phyloP scores from a whole-genome alignment of 2,329 filamentous ascomycete species.

The Boeremia lycopersici region DNA sequence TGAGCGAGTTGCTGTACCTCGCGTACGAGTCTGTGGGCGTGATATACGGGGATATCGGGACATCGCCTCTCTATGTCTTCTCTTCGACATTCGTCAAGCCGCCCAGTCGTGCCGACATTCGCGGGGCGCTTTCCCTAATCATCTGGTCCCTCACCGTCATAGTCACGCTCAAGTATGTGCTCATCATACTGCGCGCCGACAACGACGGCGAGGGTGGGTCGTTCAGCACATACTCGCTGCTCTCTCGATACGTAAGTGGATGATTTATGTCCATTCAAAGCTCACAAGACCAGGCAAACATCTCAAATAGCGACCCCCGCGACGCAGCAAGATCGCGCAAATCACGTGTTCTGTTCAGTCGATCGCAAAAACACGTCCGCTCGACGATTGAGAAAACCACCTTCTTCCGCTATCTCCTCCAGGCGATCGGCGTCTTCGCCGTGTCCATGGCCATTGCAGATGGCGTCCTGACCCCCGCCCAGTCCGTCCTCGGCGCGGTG shows the following conservation, averaged over 20 bases:
- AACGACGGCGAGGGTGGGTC: slow-evolving; percentile 75
- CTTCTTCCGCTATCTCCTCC: slow-evolving; percentile 60
- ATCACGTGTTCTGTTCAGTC: slow-evolving; percentile 31
- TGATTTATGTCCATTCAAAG: not conserved
- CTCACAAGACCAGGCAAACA: slow-evolving; percentile 60
- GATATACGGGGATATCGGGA: slow-evolving; percentile 74
- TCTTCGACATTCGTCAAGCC: slow-evolving; percentile 68
- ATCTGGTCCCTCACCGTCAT: slow-evolving; percentile 75
- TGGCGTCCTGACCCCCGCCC: slow-evolving; percentile 71
- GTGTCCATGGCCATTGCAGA: slow-evolving; percentile 72
- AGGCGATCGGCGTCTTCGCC: slow-evolving; percentile 67
- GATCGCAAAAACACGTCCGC: slow-evolving; percentile 60
- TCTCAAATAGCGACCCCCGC: slow-evolving; percentile 65
- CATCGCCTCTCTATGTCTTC: slow-evolving; percentile 70
- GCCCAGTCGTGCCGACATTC: slow-evolving; percentile 61
- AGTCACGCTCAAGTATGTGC: slow-evolving; percentile 71
- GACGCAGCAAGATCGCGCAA: slow-evolving; percentile 60
- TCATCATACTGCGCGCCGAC: slow-evolving; percentile 70
- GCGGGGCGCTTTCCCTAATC: slow-evolving; percentile 70
- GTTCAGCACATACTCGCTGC: slow-evolving; percentile 69
- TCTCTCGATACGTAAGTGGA: slow-evolving; percentile 59
- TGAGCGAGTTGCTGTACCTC: slow-evolving; percentile 35
- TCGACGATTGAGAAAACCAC: slow-evolving; percentile 63
- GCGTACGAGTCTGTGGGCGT: slow-evolving; percentile 70
- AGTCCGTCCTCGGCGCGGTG: slow-evolving; percentile 73